A percentile compares a stretch with the other conserved stretches of the same genome.
Evolutionary conservation across 2,329 filamentous ascomycete genomes (phyloP).

Genomic region (Talaromyces sp.): DNA sequence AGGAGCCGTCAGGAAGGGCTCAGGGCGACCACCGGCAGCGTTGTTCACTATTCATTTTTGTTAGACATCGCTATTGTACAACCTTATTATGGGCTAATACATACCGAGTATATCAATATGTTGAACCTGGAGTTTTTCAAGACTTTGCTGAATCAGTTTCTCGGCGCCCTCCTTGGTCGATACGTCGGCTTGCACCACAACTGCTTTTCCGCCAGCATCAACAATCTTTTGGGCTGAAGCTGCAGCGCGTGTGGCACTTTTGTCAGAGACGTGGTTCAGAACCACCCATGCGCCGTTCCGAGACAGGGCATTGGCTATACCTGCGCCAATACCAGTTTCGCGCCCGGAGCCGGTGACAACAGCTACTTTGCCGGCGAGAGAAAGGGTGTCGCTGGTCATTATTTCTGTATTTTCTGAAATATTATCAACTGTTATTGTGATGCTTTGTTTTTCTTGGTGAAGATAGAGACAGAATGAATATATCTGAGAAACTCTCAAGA

Average conservation of each 20-base stretch:
- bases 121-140: conserved; percentile 10
- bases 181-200: conserved; percentile 18
- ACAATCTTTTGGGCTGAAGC: conserved; percentile 13
- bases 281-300: conserved; percentile 22
- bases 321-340: conserved; percentile 30
- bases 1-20: conserved; percentile 8
- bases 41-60: conserved; percentile 17
- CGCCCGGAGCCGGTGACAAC: conserved; percentile 33
- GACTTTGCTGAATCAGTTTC: conserved; percentile 12
- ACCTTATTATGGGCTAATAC: neutral
- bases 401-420: neutral
- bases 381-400: conserved; percentile 18
- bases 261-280: conserved; percentile 22
- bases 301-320: conserved; percentile 25
- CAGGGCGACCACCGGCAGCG: conserved; percentile 12
- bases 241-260: conserved; percentile 12
- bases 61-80: neutral
- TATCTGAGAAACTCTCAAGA: neutral
- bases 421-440: neutral
- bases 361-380: conserved; percentile 29
- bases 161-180: conserved; percentile 12
- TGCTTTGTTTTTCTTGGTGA: neutral
- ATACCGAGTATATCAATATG: conserved; percentile 21
- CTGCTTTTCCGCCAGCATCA: conserved; percentile 12
- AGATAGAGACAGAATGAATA: neutral